Conservation (phyloP, 768 basidiomycete species). For the Chalciporus piperatus region DNA sequence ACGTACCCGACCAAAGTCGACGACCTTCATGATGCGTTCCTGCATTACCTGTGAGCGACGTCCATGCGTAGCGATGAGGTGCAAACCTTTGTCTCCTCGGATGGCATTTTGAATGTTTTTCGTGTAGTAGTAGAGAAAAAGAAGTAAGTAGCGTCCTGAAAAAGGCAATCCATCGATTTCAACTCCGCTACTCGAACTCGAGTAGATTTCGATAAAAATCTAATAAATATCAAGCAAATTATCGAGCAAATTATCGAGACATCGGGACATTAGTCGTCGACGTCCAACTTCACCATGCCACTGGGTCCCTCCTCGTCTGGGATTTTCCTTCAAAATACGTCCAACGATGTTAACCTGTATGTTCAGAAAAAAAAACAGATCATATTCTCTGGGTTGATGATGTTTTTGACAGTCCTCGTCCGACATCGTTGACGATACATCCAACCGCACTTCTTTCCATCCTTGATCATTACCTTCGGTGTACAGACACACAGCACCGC, state of each 20-base stretch:
- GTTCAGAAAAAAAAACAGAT: conserved; percentile 6
- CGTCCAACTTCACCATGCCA: conserved; percentile 40
- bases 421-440: conserved; percentile 76
- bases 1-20: conserved; percentile 81
- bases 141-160: neutral
- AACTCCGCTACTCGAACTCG: no score
- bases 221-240: no score
- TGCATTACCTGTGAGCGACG: conserved; percentile 23
- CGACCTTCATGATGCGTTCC: conserved; percentile 80
- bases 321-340: conserved; percentile 36
- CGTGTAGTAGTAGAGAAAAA: conserved; percentile 7
- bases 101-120: conserved; percentile 57
- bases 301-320: conserved; percentile 47
- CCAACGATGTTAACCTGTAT: conserved; percentile 35
- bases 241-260: no score
- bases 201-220: no score
- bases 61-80: neutral
- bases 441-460: conserved; percentile 93
- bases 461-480: conserved; percentile 94
- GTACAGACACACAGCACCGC: conserved; percentile 75
- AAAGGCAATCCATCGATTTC: conserved; percentile 10
- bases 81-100: conserved; percentile 85
- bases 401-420: conserved; percentile 52
- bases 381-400: no score
- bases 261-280: no score